A percentile compares a stretch with the other conserved stretches of the same genome.
These are phyloP conservation scores for Penicillium janthinellum DNA, from an alignment of 2,329 filamentous ascomycete species.

Conservation along the genomic window DNA sequence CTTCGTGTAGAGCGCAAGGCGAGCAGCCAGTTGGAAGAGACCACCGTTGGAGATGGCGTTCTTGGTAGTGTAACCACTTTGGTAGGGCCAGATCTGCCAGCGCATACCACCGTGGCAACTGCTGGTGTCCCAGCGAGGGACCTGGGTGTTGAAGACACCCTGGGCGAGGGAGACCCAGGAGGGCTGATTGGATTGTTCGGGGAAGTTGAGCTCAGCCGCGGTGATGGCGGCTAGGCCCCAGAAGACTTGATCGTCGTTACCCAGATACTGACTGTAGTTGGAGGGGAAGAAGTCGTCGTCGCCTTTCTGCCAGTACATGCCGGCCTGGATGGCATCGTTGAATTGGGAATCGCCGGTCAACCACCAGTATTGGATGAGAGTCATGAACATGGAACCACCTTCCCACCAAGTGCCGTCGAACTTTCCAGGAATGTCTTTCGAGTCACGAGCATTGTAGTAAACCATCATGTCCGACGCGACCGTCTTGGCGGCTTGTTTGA, in stretches of 20 bases:
- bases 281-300: slow-evolving; percentile 76
- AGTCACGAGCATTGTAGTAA: slow-evolving; percentile 41
- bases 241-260: slow-evolving; percentile 68
- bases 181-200: slow-evolving; percentile 65
- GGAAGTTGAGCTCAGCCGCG: slow-evolving; percentile 75
- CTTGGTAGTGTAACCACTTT: slow-evolving; percentile 65
- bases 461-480: slow-evolving; percentile 44
- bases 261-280: slow-evolving; percentile 49
- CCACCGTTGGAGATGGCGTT: slow-evolving; percentile 62
- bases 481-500: slow-evolving; percentile 39
- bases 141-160: slow-evolving; percentile 79
- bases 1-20: slow-evolving; percentile 74
- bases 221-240: slow-evolving; percentile 83
- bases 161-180: slow-evolving; percentile 78
- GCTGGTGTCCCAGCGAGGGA: slow-evolving; percentile 67
- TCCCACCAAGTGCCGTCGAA: slow-evolving; percentile 60
- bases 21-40: slow-evolving; percentile 62
- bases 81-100: slow-evolving; percentile 84
- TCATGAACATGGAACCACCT: slow-evolving; percentile 69
- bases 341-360: slow-evolving; percentile 74
- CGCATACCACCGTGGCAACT: slow-evolving; percentile 73
- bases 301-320: slow-evolving; percentile 73
- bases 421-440: slow-evolving; percentile 44
- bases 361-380: slow-evolving; percentile 81
- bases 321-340: slow-evolving; percentile 68